These are phyloP conservation scores for Camellia granthamiana DNA, from an alignment of 148 eudicot species.

Conservation along the genomic window DNA sequence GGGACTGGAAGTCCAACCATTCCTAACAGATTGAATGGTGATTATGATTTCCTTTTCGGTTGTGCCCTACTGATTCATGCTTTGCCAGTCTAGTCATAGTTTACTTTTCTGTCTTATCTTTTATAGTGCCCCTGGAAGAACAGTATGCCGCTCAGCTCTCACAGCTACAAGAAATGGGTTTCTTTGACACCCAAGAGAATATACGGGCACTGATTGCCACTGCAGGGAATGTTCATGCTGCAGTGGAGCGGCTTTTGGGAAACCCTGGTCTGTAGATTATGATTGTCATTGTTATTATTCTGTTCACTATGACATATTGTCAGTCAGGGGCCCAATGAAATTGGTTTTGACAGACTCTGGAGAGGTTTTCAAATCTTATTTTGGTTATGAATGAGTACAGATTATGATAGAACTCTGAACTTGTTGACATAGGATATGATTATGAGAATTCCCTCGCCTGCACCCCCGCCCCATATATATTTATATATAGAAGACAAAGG, in stretches of 20 bases:
- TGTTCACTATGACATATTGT: not conserved
- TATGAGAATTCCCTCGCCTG: not conserved
- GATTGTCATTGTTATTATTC: not conserved
- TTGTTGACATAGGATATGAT: not conserved
- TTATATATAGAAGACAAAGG: not conserved
- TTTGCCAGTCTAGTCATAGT: not conserved
- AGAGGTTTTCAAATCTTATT: not conserved
- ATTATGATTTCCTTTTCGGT: not conserved
- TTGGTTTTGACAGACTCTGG: not conserved
- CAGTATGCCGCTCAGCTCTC: constrained; percentile 83
- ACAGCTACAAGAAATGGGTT: constrained; percentile 97
- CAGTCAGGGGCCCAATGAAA: not conserved
- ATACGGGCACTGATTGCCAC: constrained; percentile 82
- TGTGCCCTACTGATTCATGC: not conserved
- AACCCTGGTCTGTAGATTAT: constrained; percentile 57
- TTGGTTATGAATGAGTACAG: constrained; percentile 10
- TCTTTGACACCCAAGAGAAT: constrained; percentile 82
- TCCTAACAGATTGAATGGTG: constrained; percentile 34
- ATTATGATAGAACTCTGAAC: constrained; percentile 12
- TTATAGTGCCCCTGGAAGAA: constrained; percentile 87
- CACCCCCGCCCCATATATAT: not conserved
- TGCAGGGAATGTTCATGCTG: constrained; percentile 90
- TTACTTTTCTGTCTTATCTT: not conserved
- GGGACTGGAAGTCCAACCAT: constrained; percentile 31
- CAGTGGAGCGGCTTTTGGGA: constrained; percentile 86